phyloP scores from a whole-genome alignment of 805 yeast genomes.

The Kodamaea lidongshanica region DNA sequence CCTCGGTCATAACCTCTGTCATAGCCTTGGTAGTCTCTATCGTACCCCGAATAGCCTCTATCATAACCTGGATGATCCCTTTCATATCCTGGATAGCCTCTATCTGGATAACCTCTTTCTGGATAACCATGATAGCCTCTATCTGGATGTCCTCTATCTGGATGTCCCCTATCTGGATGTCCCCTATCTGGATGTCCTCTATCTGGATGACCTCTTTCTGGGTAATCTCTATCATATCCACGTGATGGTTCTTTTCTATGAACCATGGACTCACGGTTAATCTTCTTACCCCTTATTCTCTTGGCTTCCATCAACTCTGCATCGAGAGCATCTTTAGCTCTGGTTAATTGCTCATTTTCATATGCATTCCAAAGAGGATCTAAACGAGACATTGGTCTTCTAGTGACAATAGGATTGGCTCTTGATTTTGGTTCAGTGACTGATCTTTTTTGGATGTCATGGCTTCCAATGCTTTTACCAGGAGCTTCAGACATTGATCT shows the following conservation, averaged over 20 bases:
- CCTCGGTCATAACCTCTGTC: not conserved
- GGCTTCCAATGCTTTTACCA: slow-evolving; percentile 40
- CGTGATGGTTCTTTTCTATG: slow-evolving; percentile 5
- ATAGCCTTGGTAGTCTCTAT: slow-evolving; percentile 2
- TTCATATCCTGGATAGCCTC: no score
- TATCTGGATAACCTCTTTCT: no score
- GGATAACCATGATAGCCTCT: no score
- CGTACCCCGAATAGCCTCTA: slow-evolving; percentile 2
- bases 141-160: no score
- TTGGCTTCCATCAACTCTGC: slow-evolving; percentile 25
- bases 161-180: no score
- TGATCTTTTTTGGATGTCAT: slow-evolving; percentile 41
- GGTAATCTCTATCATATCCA: slow-evolving; percentile 3
- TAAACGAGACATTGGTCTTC: slow-evolving; percentile 51
- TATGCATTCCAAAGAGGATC: slow-evolving; percentile 53
- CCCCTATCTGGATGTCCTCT: no score
- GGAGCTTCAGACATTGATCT: slow-evolving; percentile 34
- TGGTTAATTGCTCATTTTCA: slow-evolving; percentile 41
- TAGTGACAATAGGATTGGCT: slow-evolving; percentile 36
- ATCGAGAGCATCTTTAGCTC: slow-evolving; percentile 38
- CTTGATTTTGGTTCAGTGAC: slow-evolving; percentile 38
- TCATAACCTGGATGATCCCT: no score
- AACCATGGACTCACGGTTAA: slow-evolving; percentile 10
- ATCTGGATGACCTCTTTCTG: no score
- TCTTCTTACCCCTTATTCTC: slow-evolving; percentile 10